These are phyloP conservation scores for Tetrahymena malaccensis DNA, from an alignment of 73 alveolate species.

Conservation along the genomic window DNA sequence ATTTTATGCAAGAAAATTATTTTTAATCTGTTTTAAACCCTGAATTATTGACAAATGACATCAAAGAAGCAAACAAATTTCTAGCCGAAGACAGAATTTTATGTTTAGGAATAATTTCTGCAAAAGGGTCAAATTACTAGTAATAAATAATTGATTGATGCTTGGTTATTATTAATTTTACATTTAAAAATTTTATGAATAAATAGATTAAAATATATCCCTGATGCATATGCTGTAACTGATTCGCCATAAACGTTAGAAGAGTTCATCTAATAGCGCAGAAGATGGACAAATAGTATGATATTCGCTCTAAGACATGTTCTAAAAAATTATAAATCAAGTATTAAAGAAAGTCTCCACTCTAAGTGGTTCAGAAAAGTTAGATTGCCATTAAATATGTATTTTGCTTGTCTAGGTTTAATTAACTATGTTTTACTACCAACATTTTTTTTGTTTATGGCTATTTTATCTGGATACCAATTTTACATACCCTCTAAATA, in stretches of 20 bases:
- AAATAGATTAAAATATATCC: slow-evolving; percentile 29
- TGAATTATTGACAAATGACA: not conserved
- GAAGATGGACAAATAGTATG: slow-evolving; percentile 63
- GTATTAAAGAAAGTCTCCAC: slow-evolving; percentile 10
- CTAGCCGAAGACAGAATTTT: slow-evolving; percentile 67
- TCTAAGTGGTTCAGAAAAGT: not conserved
- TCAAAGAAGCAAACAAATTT: slow-evolving; percentile 43
- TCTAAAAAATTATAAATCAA: slow-evolving; percentile 1
- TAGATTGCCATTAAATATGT: not conserved
- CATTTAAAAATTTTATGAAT: not conserved
- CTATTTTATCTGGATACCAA: not conserved
- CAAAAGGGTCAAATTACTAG: not conserved
- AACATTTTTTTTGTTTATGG: not conserved
- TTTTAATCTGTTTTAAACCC: slow-evolving; percentile 17
- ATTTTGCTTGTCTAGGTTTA: not conserved
- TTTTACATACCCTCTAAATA: not conserved
- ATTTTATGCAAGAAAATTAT: not conserved
- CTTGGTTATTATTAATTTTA: no score
- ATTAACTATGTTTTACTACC: not conserved
- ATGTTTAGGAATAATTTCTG: slow-evolving; percentile 12
- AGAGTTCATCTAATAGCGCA: slow-evolving; percentile 40
- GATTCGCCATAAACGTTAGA: slow-evolving; percentile 48
- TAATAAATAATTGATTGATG: not conserved
- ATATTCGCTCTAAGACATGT: slow-evolving; percentile 47
- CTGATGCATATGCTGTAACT: slow-evolving; percentile 46